A percentile compares a stretch with the other conserved stretches of the same genome.
These are phyloP conservation scores for Zoysia pacifica DNA, from an alignment of 176 grass and related monocot species.

Conservation along the genomic window DNA sequence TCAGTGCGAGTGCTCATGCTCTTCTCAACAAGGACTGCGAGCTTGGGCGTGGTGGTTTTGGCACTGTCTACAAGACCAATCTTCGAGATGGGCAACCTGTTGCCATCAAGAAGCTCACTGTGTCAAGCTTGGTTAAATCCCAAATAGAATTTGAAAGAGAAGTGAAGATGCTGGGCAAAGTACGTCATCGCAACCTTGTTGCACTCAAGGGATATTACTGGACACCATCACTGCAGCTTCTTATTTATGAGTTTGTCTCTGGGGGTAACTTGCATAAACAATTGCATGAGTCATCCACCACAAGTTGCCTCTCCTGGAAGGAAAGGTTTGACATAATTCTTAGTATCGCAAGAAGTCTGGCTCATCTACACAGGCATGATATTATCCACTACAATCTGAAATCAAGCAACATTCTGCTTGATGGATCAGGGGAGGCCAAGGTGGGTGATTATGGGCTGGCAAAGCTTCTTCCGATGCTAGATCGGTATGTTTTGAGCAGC, in stretches of 20 bases:
- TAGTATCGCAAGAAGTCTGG: slow-evolving; percentile 77
- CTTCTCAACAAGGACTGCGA: slow-evolving; percentile 97
- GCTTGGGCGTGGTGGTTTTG: slow-evolving; percentile 96
- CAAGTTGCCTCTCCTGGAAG: slow-evolving; percentile 83
- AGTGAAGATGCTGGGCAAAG: slow-evolving; percentile 83
- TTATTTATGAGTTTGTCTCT: slow-evolving; percentile 92
- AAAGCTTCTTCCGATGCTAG: slow-evolving; percentile 95
- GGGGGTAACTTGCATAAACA: slow-evolving; percentile 86
- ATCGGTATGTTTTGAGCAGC: slow-evolving; percentile 92
- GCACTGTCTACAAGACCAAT: slow-evolving; percentile 85
- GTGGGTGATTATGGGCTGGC: slow-evolving; percentile 96
- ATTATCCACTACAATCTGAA: slow-evolving; percentile 98
- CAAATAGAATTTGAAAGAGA: slow-evolving; percentile 98
- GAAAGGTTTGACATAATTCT: slow-evolving; percentile 94
- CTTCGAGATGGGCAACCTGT: slow-evolving; percentile 78
- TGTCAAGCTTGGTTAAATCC: slow-evolving; percentile 98
- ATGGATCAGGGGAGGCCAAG: slow-evolving; percentile 76
- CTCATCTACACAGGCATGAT: slow-evolving; percentile 76
- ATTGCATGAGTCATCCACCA: slow-evolving; percentile 74
- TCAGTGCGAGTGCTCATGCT: slow-evolving; percentile 88
- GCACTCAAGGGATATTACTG: slow-evolving; percentile 89
- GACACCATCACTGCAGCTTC: slow-evolving; percentile 93
- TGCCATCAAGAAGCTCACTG: slow-evolving; percentile 98
- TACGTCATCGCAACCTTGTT: slow-evolving; percentile 84
- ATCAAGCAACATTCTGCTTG: slow-evolving; percentile 87